Evolutionary conservation across 78 protist species (phyloP).

Genomic region (Dictyostelium purpureum): DNA sequence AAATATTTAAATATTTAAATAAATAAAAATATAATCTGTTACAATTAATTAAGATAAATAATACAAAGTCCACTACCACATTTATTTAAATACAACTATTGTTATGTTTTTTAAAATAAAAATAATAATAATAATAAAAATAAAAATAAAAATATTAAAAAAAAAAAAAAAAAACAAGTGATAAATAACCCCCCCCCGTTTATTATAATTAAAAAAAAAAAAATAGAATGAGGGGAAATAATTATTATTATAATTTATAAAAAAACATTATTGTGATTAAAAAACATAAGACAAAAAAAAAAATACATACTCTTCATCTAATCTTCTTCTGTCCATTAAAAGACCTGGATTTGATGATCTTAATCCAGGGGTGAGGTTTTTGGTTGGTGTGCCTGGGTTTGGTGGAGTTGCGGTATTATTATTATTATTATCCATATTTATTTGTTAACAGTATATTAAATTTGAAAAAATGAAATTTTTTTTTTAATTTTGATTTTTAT

Average conservation of each 20-base stretch:
- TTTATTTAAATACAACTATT: no score
- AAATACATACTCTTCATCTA: constrained; percentile 29
- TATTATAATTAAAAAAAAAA: neutral
- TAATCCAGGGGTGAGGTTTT: constrained; percentile 1
- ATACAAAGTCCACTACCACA: no score
- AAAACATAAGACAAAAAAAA: neutral
- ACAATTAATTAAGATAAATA: no score
- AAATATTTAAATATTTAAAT: no score
- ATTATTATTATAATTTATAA: neutral
- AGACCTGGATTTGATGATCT: constrained; percentile 41
- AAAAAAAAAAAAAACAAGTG: neutral
- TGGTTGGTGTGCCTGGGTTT: neutral
- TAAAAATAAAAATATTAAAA: neutral
- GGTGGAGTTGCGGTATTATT: neutral
- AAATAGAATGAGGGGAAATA: neutral
- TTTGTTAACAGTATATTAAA: neutral
- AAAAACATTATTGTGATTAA: no score
- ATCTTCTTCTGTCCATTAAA: constrained; percentile 69
- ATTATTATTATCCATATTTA: neutral
- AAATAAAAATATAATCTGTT: no score
- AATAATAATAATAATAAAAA: neutral
- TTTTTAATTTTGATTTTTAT: neutral
- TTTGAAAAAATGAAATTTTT: neutral
- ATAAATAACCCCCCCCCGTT: no score
- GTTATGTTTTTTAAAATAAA: no score